Conservation (phyloP, 192 early-diverging fungal genomes). For the Backusella mclennaniae region DNA sequence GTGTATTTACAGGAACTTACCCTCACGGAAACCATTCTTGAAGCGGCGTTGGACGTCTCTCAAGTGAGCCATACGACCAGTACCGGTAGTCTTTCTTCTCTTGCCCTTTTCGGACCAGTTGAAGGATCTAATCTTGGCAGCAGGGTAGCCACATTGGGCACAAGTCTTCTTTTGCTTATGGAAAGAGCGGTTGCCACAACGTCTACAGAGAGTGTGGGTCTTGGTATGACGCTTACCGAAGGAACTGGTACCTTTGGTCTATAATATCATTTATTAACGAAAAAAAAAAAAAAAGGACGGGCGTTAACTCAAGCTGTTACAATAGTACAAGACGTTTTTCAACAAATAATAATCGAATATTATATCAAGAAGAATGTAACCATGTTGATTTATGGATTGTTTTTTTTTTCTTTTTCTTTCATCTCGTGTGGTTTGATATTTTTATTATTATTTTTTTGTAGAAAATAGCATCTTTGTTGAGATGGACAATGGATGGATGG, state of each 20-base stretch:
- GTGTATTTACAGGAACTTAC: constrained; percentile 26
- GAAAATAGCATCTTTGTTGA: not conserved
- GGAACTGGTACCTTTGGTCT: constrained; percentile 98
- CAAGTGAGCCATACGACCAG: constrained; percentile 96
- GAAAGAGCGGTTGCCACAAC: constrained; percentile 96
- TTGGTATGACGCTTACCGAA: constrained; percentile 99
- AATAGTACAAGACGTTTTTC: not conserved
- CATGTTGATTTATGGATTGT: not conserved
- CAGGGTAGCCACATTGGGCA: constrained; percentile 97
- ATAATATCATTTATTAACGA: not conserved
- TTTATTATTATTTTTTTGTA: not conserved
- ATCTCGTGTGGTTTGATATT: not conserved
- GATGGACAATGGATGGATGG: not conserved
- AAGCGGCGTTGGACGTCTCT: constrained; percentile 89
- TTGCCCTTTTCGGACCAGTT: constrained; percentile 97
- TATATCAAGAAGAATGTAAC: not conserved
- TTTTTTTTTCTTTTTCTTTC: not conserved
- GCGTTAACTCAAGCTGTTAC: not conserved
- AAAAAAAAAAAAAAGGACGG: not conserved
- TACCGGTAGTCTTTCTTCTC: constrained; percentile 99
- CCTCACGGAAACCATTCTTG: constrained; percentile 99
- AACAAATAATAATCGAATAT: not conserved
- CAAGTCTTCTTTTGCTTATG: constrained; percentile 99
- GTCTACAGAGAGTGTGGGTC: constrained; percentile 97
- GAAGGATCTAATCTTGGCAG: constrained; percentile 96